Evolutionary conservation across 768 basidiomycete species (phyloP).

Genomic region (Rhizopogon roseolus): DNA sequence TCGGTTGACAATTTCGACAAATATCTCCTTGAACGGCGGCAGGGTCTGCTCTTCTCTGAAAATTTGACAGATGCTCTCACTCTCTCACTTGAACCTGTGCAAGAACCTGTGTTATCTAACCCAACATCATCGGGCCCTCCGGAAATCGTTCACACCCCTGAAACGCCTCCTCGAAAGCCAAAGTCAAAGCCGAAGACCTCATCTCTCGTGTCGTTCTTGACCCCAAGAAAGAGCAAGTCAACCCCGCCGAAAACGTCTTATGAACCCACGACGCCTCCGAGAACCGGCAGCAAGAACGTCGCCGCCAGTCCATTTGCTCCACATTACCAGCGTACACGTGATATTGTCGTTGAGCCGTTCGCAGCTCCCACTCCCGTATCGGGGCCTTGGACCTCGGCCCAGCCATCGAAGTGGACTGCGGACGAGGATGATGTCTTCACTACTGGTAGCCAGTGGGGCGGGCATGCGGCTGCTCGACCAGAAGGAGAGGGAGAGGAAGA

Average conservation of each 20-base stretch:
- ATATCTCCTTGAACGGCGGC: conserved; percentile 79
- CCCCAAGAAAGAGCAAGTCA: conserved; percentile 65
- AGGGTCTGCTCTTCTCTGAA: conserved; percentile 87
- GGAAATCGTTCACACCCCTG: conserved; percentile 23
- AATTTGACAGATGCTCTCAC: conserved; percentile 87
- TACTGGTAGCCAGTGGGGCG: conserved; percentile 39
- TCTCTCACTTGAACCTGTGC: conserved; percentile 55
- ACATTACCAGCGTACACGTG: conserved; percentile 77
- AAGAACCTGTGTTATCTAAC: conserved; percentile 35
- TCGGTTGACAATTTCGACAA: conserved; percentile 77
- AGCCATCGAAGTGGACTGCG: conserved; percentile 44
- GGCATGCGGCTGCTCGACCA: conserved; percentile 22
- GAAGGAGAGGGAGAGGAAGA: conserved; percentile 14
- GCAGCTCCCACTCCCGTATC: conserved; percentile 53
- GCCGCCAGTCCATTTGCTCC: conserved; percentile 76
- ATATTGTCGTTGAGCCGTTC: conserved; percentile 69
- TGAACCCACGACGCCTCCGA: conserved; percentile 45
- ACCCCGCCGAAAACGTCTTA: conserved; percentile 27
- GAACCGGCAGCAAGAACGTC: conserved; percentile 34
- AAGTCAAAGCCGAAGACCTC: conserved; percentile 51
- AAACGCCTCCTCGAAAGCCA: conserved; percentile 30
- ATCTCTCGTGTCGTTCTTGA: conserved; percentile 72
- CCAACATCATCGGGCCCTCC: conserved; percentile 14
- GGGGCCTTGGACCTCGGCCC: conserved; percentile 61
- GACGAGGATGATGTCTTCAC: conserved; percentile 74